Evolutionary conservation across 495 filamentous ascomycete genomes (phyloP), one percentile per base, ranked within the genome.

Genomic region (Talaromyces trachyspermus): DNA sequence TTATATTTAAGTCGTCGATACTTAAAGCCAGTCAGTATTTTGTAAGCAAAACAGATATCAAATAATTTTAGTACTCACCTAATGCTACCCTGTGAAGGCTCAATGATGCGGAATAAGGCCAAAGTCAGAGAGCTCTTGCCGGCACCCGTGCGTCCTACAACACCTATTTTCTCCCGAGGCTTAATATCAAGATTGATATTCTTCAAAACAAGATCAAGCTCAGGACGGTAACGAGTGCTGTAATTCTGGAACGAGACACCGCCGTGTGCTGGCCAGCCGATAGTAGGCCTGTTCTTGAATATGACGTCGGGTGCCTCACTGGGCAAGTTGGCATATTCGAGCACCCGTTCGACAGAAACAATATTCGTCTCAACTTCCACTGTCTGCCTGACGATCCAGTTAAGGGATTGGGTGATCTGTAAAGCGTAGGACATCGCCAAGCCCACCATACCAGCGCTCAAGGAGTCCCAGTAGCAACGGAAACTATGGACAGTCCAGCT

Each of bases 321-420:
- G 23, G 92, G 92, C 51, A 97, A 78, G 51, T 78, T 78, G 47
- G 92, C 87, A 64, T 99, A 99, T 67, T 99, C 94, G 49, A 97
- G 82, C 33, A 97, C 88, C 50, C 94, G 84, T 76, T 99, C 94
- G 45, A 99, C 94, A 9, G 94, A 95, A 48, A 99, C 91, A 51
- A 97, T 97, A 66, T 99, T 99, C 29, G 92, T 97, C 73, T 99
- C 94, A 24, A 97, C 94, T 66, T 99, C 94, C 12, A 99, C 94
- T 3, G 92, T 95, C 69, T 99, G 94, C 45, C 94, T 85, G 37
- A 99, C 94, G 56, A 99, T 96, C 92, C 92, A 99, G 71, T 99
- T 99, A 51, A 99, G 74, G n/a, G 90, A 94, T 58, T 88, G 85
- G 15, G 94, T 99, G 59, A 97, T 97, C 69, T 95, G 88, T 51